These are phyloP conservation scores for Trichocomaceae sp. DNA, from an alignment of 2,329 filamentous ascomycete species.

Conservation along the genomic window DNA sequence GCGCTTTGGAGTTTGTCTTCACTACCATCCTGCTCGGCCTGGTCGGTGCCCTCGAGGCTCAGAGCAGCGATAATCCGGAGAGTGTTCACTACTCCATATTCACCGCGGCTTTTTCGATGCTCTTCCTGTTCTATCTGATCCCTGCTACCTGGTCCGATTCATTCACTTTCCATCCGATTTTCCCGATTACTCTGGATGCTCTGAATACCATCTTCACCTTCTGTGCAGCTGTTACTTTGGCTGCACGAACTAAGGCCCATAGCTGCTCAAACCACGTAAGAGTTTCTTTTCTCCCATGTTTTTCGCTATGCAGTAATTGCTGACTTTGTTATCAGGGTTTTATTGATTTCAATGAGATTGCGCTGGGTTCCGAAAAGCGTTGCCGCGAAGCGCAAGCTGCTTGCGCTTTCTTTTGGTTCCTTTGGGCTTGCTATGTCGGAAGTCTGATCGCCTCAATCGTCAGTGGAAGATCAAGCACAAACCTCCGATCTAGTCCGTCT, in stretches of 20 bases:
- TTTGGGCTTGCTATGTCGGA: conserved; percentile 39
- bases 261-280: conserved; percentile 42
- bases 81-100: conserved; percentile 53
- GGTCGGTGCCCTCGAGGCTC: conserved; percentile 56
- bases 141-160: conserved; percentile 36
- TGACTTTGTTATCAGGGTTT: conserved; percentile 27
- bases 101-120: conserved; percentile 40
- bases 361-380: conserved; percentile 39
- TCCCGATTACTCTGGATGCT: conserved; percentile 40
- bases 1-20: conserved; percentile 46
- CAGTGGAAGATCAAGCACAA: conserved; percentile 27
- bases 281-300: conserved; percentile 13
- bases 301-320: not conserved
- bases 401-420: conserved; percentile 48
- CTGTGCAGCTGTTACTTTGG: conserved; percentile 43
- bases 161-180: conserved; percentile 37
- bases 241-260: conserved; percentile 39
- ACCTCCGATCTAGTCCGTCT: conserved; percentile 28
- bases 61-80: conserved; percentile 48
- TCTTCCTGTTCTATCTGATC: conserved; percentile 45
- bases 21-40: conserved; percentile 55
- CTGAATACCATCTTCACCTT: conserved; percentile 47
- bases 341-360: conserved; percentile 39
- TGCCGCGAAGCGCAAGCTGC: conserved; percentile 48
- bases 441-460: conserved; percentile 38